phyloP scores from a whole-genome alignment of 2,329 filamentous ascomycete species.

The Gnomoniopsis smithogilvyi region DNA sequence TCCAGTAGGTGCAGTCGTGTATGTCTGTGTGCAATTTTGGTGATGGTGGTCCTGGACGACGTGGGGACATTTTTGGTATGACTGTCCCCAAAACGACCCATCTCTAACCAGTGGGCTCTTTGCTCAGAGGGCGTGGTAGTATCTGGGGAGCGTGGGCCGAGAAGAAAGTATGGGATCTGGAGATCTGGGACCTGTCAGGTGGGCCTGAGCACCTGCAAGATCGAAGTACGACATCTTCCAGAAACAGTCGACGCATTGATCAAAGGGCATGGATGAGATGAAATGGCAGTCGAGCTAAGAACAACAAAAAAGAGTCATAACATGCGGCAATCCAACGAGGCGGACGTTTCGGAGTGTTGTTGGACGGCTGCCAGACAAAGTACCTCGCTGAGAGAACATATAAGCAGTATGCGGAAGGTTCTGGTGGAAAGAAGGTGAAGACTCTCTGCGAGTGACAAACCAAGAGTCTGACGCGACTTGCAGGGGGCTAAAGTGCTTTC shows the following conservation, averaged over 20 bases:
- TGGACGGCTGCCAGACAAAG: conserved; percentile 1
- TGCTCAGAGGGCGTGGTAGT: background rate
- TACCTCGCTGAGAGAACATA: background rate
- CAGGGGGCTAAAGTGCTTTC: conserved; percentile 25
- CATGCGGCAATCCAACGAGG: conserved; percentile 7
- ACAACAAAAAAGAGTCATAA: conserved; percentile 10
- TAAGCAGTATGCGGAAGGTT: background rate
- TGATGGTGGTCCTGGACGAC: background rate
- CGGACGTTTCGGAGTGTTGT: conserved; percentile 1
- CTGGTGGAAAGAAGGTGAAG: conserved; percentile 16
- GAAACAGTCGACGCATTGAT: background rate
- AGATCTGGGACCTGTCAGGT: background rate
- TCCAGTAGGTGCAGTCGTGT: too few species aligned
- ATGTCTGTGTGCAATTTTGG: too few species aligned
- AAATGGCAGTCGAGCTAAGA: background rate
- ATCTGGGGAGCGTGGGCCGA: too few species aligned
- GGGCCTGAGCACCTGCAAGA: background rate
- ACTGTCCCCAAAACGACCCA: background rate
- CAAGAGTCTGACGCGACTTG: conserved; percentile 20
- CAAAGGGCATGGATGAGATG: background rate
- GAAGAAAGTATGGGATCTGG: background rate
- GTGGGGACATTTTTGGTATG: background rate
- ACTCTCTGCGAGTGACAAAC: conserved; percentile 17
- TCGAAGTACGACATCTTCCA: background rate
- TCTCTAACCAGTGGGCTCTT: too few species aligned